Base-by-base conservation (phyloP, 208 protist genomes). In the Zelonia costaricensis region DNA sequence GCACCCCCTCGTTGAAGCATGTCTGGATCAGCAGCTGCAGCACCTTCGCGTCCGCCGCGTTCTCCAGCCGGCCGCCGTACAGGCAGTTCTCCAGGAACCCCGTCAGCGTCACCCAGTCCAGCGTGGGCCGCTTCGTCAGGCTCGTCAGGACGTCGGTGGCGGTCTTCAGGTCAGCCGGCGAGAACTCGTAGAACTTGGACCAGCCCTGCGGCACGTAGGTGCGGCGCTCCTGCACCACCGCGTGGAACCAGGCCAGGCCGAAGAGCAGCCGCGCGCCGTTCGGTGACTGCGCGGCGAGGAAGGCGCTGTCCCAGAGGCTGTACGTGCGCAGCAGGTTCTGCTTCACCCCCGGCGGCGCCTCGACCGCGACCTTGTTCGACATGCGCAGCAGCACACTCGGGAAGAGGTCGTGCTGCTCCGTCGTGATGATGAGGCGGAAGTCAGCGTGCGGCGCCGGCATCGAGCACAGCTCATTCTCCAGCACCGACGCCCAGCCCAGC, bases 161-260 rank as follows among this genome's bases (percentile, higher is more conserved):
- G 5, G 91, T 78, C 58, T 97, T 94, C 2, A 99, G 78, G 66
- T 99, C 97, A 4, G 97, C 84, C 8, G 77, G 64, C 0, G 93
- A 95, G 77, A 99, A 99, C 68, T 99, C 98, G 86, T 99, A 99
- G 62, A 91, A 98, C 81, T 98, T 97, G 45, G 88, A 86, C 96
- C 97, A 99, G 33, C 97, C 98, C 68, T 99, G 98, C 13, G 98
- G 98, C 44, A 98, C 92, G 75, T 95, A 99, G 13, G 82, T 95
- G 43, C 97, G 87, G n/a, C 98, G 85, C 74, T 99, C 97, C 78
- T 98, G 95, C 60, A 98, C 71, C 10, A 99, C 56, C 7, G 94
- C 94, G 74, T 99, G 98, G 62, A 99, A 98, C 91, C 93, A 99
- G 13, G 95, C 91, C 8, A 98, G 80, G 9, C 91, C 82, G 67